These are phyloP conservation scores for Cryptococcus wingfieldii DNA, from an alignment of 1,284 basidiomycete genomes.

Conservation along the genomic window DNA sequence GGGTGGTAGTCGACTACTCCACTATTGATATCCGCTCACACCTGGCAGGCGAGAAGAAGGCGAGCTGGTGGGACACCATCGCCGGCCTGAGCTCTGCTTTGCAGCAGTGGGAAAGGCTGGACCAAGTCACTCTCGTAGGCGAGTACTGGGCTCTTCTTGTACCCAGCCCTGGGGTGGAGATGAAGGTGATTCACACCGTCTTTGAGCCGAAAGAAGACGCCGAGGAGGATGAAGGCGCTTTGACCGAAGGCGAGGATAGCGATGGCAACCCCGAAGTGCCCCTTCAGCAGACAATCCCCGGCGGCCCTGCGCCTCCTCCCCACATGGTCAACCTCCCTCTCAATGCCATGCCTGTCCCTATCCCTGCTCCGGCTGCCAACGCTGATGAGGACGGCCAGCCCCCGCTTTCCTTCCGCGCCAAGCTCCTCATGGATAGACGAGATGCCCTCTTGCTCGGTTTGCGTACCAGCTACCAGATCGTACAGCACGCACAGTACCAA, in stretches of 20 bases:
- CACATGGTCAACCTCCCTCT: too few species aligned
- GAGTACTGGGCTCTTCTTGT: constrained; percentile 9
- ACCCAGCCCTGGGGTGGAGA: constrained; percentile 7
- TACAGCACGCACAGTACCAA: not conserved
- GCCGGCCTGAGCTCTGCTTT: constrained; percentile 9
- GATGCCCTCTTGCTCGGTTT: constrained; percentile 7
- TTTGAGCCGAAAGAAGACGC: not conserved
- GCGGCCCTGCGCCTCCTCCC: not conserved
- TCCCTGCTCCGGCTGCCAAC: not conserved
- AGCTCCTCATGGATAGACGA: constrained; percentile 4
- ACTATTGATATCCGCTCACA: not conserved
- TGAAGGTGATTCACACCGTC: constrained; percentile 8
- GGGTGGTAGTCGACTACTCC: constrained; percentile 10
- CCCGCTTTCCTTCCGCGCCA: constrained; percentile 2
- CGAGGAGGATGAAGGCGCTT: not conserved
- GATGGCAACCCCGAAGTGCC: not conserved
- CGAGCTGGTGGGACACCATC: constrained; percentile 11
- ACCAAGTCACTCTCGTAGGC: constrained; percentile 6
- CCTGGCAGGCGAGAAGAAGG: not conserved
- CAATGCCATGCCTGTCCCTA: not conserved
- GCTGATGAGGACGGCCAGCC: not conserved
- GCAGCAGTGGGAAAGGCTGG: constrained; percentile 11
- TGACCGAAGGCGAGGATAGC: not conserved
- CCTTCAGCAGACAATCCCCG: not conserved
- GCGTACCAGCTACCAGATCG: not conserved